These are phyloP conservation scores for Annulohypoxylon nitens DNA, from an alignment of 495 filamentous ascomycete genomes.

Conservation along the genomic window DNA sequence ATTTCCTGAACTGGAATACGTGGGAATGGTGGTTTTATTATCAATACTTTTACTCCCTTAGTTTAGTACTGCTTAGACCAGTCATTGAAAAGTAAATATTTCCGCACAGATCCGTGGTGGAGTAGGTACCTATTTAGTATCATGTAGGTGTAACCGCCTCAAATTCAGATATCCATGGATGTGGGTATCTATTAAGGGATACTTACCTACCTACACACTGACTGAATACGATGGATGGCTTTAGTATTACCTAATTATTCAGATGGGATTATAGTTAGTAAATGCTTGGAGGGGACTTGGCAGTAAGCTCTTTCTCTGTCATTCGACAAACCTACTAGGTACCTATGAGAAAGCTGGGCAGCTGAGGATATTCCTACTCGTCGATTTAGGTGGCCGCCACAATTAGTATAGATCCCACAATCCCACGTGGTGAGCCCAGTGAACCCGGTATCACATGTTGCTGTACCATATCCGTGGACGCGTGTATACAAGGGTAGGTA, in stretches of 20 bases:
- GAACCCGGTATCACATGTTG: neutral
- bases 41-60: neutral
- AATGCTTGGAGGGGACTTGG: neutral
- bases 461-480: neutral
- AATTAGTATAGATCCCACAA: neutral
- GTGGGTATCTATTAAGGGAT: neutral
- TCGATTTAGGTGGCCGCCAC: neutral
- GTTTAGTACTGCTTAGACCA: neutral
- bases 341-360: neutral
- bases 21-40: neutral
- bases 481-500: neutral
- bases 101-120: no score
- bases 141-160: neutral
- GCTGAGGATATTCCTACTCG: neutral
- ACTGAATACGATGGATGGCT: neutral
- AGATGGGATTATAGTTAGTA: neutral
- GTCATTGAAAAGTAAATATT: no score
- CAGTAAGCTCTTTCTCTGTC: neutral
- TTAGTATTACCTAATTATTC: neutral
- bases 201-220: neutral
- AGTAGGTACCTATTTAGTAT: no score
- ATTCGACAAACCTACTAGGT: neutral
- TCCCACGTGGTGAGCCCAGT: conserved; percentile 4
- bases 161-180: neutral
- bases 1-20: neutral